A percentile compares a stretch with the other conserved stretches of the same genome.
Conservation (phyloP, 2,329 filamentous ascomycete genomes). For the Mycosphaerella sp. region DNA sequence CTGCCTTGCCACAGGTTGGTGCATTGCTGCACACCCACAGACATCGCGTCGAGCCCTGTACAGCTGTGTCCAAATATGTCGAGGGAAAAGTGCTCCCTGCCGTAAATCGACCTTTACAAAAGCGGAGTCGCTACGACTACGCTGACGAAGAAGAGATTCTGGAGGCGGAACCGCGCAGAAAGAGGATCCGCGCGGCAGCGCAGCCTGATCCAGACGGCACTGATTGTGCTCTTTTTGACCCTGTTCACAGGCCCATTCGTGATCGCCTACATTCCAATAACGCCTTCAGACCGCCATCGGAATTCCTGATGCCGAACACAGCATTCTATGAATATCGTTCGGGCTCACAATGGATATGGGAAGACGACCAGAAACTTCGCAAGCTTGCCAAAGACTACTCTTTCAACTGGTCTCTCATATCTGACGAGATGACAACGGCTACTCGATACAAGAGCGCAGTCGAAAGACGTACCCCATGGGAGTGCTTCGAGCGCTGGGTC, state of each 20-base stretch:
- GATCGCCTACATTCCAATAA: conserved; percentile 87
- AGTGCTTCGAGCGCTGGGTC: conserved; percentile 97
- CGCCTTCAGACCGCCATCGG: conserved; percentile 86
- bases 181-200: conserved; percentile 35
- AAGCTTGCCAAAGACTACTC: conserved; percentile 82
- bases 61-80: conserved; percentile 74
- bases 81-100: conserved; percentile 70
- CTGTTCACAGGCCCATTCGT: conserved; percentile 81
- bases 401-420: conserved; percentile 97
- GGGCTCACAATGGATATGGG: conserved; percentile 83
- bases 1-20: conserved; percentile 25
- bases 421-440: conserved; percentile 66
- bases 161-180: conserved; percentile 35
- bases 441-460: conserved; percentile 77
- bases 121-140: conserved; percentile 78
- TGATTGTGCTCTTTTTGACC: conserved; percentile 79
- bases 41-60: conserved; percentile 14
- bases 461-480: conserved; percentile 90
- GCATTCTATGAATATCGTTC: conserved; percentile 82
- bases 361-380: conserved; percentile 86
- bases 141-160: conserved; percentile 55
- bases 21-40: conserved; percentile 11
- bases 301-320: conserved; percentile 83
- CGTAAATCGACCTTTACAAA: conserved; percentile 59
- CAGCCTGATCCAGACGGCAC: conserved; percentile 62